These are phyloP conservation scores for Excoecaria agallocha DNA, from an alignment of 345 rosid genomes.

Conservation along the genomic window DNA sequence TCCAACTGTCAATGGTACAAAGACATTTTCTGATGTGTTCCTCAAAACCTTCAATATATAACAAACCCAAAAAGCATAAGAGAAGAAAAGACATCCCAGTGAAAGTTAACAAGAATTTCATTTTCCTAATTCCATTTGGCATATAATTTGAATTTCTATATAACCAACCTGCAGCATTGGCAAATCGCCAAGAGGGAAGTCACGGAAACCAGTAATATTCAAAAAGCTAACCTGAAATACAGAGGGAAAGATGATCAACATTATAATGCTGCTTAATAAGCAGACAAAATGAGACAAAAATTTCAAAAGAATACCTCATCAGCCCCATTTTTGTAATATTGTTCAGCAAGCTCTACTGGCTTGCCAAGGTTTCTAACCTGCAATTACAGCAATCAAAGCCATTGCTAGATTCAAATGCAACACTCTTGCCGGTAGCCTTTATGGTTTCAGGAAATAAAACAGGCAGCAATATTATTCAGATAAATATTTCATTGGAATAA, in stretches of 20 bases:
- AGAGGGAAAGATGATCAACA: conserved; percentile 9
- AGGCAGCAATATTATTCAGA: not conserved
- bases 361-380: conserved; percentile 99
- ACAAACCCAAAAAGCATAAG: conserved; percentile 10
- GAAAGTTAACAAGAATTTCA: not conserved
- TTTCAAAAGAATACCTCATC: conserved; percentile 66
- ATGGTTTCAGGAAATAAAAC: not conserved
- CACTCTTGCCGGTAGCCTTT: not conserved
- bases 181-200: conserved; percentile 92
- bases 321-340: conserved; percentile 89
- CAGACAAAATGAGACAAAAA: not conserved
- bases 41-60: conserved; percentile 69
- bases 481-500: not conserved
- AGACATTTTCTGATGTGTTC: conserved; percentile 83
- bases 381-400: conserved; percentile 2
- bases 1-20: conserved; percentile 97
- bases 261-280: conserved; percentile 3
- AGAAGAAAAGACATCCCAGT: not conserved
- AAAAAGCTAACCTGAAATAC: conserved; percentile 77
- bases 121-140: not conserved
- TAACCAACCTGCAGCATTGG: conserved; percentile 88
- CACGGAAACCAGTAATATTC: conserved; percentile 91
- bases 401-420: not conserved
- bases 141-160: not conserved
- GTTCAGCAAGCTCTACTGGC: conserved; percentile 89